phyloP scores from a whole-genome alignment of 1,139 yeast genomes.

The Diutina siamensis region DNA sequence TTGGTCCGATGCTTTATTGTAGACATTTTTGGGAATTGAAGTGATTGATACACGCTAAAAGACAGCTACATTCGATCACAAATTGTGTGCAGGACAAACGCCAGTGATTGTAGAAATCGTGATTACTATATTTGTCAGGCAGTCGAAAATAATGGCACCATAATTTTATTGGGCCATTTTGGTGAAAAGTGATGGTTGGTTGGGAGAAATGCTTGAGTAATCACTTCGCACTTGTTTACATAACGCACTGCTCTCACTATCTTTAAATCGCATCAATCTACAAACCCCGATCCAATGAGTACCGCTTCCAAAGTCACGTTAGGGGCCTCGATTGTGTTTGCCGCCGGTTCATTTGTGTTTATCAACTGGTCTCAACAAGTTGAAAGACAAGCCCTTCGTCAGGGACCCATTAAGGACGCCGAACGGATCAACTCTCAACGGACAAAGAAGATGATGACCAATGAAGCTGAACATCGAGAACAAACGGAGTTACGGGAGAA shows the following conservation, averaged over 20 bases:
- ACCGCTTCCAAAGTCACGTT: slow-evolving; percentile 62
- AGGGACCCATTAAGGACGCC: slow-evolving; percentile 75
- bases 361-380: slow-evolving; percentile 57
- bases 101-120: too few species aligned
- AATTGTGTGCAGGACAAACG: too few species aligned
- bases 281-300: slow-evolving; percentile 35
- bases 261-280: neutral
- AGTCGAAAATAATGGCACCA: too few species aligned
- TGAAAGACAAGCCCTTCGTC: slow-evolving; percentile 60
- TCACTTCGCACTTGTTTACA: too few species aligned
- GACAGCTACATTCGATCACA: too few species aligned
- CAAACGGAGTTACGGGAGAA: slow-evolving; percentile 58
- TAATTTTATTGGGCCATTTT: too few species aligned
- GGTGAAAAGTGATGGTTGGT: too few species aligned
- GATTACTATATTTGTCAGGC: too few species aligned
- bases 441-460: slow-evolving; percentile 34
- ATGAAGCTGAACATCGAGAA: slow-evolving; percentile 63
- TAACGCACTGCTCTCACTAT: too few species aligned
- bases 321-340: slow-evolving; percentile 43
- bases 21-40: slow-evolving; percentile 8
- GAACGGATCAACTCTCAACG: slow-evolving; percentile 41
- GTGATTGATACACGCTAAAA: too few species aligned
- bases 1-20: slow-evolving; percentile 25
- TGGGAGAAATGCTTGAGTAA: too few species aligned
- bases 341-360: slow-evolving; percentile 48